phyloP scores from a whole-genome alignment of 495 filamentous ascomycete genomes.

The Copromyces sp. region DNA sequence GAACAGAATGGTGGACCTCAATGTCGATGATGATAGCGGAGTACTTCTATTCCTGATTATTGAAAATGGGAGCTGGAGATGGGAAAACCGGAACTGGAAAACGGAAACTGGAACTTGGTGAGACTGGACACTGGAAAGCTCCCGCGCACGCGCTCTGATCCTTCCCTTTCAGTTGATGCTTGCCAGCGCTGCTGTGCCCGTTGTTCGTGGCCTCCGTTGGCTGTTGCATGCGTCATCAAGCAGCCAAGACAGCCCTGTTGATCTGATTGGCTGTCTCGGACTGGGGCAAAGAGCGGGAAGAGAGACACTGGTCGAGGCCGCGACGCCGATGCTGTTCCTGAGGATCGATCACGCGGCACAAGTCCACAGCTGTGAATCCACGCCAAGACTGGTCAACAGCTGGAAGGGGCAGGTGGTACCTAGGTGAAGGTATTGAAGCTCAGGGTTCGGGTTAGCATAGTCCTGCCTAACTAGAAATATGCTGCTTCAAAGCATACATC shows the following conservation, averaged over 20 bases:
- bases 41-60: neutral
- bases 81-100: neutral
- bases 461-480: neutral
- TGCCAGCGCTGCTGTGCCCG: neutral
- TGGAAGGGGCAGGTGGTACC: neutral
- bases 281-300: neutral
- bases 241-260: neutral
- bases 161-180: neutral
- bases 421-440: neutral
- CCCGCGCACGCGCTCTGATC: neutral
- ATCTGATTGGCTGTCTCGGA: neutral
- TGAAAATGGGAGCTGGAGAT: neutral
- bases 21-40: neutral
- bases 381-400: neutral
- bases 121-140: neutral
- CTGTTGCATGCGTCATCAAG: neutral
- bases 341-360: neutral
- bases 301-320: neutral
- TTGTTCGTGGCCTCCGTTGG: neutral
- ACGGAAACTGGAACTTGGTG: neutral
- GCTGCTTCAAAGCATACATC: neutral
- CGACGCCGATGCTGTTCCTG: neutral
- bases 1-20: neutral
- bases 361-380: neutral
- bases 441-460: neutral